Conservation (phyloP, 768 basidiomycete species). For the Phylloporus sp. region DNA sequence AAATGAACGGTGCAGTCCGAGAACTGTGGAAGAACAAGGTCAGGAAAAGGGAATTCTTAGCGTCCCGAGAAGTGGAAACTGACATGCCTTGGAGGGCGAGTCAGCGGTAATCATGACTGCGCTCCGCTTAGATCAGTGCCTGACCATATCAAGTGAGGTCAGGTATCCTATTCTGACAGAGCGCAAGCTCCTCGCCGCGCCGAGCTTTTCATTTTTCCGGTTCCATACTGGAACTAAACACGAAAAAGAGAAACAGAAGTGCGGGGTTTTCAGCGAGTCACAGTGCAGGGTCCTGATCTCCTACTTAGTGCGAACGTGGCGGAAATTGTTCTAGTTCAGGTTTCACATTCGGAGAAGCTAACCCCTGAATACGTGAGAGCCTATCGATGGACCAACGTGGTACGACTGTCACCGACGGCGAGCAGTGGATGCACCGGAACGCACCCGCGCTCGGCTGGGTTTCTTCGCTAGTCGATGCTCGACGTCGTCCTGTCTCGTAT, state of each 20-base stretch:
- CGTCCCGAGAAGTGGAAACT: constrained; percentile 16
- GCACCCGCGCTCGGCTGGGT: constrained; percentile 25
- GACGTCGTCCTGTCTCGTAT: constrained; percentile 13
- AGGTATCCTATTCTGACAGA: constrained; percentile 19
- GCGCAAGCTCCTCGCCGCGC: constrained; percentile 5
- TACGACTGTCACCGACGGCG: constrained; percentile 27
- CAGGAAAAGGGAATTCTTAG: constrained; percentile 7
- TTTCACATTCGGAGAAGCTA: constrained; percentile 7
- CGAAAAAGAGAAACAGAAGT: constrained; percentile 9
- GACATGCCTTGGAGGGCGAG: constrained; percentile 25
- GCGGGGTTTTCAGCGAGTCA: constrained; percentile 5
- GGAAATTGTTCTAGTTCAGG: background rate
- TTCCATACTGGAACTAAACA: constrained; percentile 9
- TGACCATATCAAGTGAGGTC: constrained; percentile 25
- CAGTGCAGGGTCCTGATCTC: background rate
- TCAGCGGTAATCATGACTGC: constrained; percentile 21
- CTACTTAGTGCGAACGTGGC: background rate
- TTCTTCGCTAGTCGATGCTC: constrained; percentile 27
- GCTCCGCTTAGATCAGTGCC: constrained; percentile 26
- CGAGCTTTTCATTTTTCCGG: constrained; percentile 25
- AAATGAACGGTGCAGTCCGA: constrained; percentile 23
- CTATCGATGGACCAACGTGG: constrained; percentile 5
- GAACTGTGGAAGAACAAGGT: constrained; percentile 25
- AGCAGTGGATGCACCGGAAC: constrained; percentile 15
- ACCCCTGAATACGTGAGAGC: constrained; percentile 20